Evolutionary conservation across 495 filamentous ascomycete genomes (phyloP), one percentile per base, ranked within the genome.

Genomic region (Neurospora sp.): DNA sequence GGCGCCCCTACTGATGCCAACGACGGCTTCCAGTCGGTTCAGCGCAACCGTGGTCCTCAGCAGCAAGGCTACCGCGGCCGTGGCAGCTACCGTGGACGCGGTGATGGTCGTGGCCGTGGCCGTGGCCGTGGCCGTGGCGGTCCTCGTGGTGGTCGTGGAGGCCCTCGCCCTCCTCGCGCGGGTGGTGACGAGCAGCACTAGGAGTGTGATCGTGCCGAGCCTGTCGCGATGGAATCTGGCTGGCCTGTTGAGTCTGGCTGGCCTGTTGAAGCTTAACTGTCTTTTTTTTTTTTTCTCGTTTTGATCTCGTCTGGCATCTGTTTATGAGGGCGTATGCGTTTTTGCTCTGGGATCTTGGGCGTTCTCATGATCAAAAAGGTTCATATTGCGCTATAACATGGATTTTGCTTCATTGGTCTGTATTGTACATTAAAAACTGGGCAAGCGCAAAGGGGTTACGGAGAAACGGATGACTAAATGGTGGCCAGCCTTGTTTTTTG

Each of bases 1-100:
- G 39, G 72, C 7, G 71, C 74, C 14, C 37, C 76, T 38, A 74
- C 37, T 46, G 44, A 68, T 39, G 74, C 71, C 16, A 70, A 86
- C 71, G 92, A 94, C 73, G 92, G 89, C 59, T 94, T 94, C 81
- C 89, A 90, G 70, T 86, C 88, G 74, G 91, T 94, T 11, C 87
- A 88, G 70, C 89, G 85, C 72, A 88, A 88, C 76, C 84, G 86
- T 72, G 85, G 85, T 35, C 53, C 53, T 61, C 53, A 61, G 27
- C 53, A 61, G 27, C 22, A 31, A 31, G 53, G 53, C 27, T 61
- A 61, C 16, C 53, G 71, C 81, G 83, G 86, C 73, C 86, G 87
- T 41, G 86, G 89, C 69, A 85, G 86, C 68, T 83, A 85, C 76
- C 87, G 89, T 61, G 88, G 88, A 27, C 83, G 88, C 40, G 85